Evolutionary conservation across 2,329 filamentous ascomycete species (phyloP).

Genomic region (Aspergillus tanneri): DNA sequence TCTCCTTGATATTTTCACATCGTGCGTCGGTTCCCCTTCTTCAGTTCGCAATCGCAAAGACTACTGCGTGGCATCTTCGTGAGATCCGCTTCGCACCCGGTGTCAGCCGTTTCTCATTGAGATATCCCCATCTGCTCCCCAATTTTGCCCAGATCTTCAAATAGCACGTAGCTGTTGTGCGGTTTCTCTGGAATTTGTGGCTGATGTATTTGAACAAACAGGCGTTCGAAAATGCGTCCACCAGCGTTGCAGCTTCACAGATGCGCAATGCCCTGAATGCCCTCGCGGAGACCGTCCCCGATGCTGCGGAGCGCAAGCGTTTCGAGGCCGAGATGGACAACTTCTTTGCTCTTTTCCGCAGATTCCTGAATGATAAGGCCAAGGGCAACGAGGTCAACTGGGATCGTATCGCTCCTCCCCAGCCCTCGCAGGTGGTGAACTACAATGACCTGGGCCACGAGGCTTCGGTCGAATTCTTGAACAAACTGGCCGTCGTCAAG

Average conservation of each 20-base stretch:
- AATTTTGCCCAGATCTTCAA: too few species aligned
- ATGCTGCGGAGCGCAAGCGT: conserved; percentile 70
- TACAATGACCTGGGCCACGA: conserved; percentile 88
- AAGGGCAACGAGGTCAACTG: conserved; percentile 96
- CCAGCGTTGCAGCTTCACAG: conserved; percentile 94
- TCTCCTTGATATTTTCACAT: too few species aligned
- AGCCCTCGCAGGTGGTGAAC: conserved; percentile 89
- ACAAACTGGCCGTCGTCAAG: conserved; percentile 97
- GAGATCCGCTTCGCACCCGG: too few species aligned
- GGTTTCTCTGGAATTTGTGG: neutral
- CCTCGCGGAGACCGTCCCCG: conserved; percentile 84
- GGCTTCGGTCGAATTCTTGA: conserved; percentile 89
- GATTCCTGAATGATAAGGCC: conserved; percentile 98
- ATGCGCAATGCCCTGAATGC: conserved; percentile 98
- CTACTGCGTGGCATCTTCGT: too few species aligned
- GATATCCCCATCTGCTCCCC: too few species aligned
- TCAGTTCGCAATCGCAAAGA: too few species aligned
- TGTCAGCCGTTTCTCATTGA: too few species aligned
- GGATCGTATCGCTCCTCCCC: conserved; percentile 93
- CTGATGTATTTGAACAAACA: conserved; percentile 40
- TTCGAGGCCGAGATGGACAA: conserved; percentile 99
- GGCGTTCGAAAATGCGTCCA: conserved; percentile 99
- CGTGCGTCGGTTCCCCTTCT: too few species aligned
- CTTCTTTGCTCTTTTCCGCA: conserved; percentile 98
- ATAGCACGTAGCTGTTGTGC: too few species aligned